Conservation (phyloP, 2,329 filamentous ascomycete genomes). For the Alternaria solani region DNA sequence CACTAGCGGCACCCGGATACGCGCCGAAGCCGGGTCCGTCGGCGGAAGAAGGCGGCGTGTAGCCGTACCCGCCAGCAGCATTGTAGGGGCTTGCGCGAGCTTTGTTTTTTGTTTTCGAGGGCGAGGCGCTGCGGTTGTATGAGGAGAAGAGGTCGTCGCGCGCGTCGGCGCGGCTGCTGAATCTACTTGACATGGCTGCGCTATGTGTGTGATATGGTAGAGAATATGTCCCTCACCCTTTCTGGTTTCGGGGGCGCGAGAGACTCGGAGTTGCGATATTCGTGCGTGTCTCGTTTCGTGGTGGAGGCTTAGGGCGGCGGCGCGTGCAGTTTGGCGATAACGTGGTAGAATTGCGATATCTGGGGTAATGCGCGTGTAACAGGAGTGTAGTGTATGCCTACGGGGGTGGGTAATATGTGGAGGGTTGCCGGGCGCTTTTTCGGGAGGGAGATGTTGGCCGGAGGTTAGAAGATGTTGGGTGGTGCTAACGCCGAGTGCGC, state of each 20-base stretch:
- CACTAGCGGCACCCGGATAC: constrained; percentile 47
- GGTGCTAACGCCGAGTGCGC: constrained; percentile 11
- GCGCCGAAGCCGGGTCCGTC: constrained; percentile 40
- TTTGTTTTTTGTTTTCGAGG: constrained; percentile 46
- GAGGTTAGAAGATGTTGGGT: constrained; percentile 13
- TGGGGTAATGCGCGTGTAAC: not conserved
- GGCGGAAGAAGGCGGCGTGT: constrained; percentile 23
- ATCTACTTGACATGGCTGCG: constrained; percentile 39
- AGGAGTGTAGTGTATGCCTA: not conserved
- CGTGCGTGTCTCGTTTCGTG: not conserved
- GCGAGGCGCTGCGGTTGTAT: constrained; percentile 50
- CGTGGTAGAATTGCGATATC: not conserved
- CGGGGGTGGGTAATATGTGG: not conserved
- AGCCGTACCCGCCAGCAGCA: constrained; percentile 34
- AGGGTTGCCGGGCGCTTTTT: not conserved
- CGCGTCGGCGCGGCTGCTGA: constrained; percentile 37
- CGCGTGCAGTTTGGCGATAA: not conserved
- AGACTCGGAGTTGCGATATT: not conserved
- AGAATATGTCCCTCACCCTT: not conserved
- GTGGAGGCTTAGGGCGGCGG: not conserved
- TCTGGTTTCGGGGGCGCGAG: not conserved
- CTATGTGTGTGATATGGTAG: not conserved
- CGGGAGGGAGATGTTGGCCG: not conserved
- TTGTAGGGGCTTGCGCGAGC: constrained; percentile 31
- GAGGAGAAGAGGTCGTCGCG: constrained; percentile 52